Evolutionary conservation across 75 land plant species (phyloP), one percentile per base, ranked within the genome.

Genomic region (Picea glauca): DNA sequence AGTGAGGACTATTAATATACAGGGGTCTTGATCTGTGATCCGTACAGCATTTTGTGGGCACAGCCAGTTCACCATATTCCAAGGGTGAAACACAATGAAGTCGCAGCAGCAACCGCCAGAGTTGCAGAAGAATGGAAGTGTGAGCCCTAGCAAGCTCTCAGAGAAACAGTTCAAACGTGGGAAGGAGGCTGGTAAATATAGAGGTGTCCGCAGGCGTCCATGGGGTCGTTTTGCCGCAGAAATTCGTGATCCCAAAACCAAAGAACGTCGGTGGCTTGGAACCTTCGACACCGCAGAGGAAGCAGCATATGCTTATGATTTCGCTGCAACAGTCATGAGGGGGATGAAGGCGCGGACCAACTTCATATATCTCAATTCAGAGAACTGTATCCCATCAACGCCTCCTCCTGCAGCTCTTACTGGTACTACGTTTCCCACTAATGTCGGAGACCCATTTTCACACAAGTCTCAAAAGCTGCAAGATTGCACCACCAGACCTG

Each of bases 151-250:
- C 13, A 70, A 70, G 73, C 43, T 70, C 9, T 46, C 54, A 46
- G 9, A 46, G 54, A 46, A 46, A 46, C 54, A 46, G 54, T 40
- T 70, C 73, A 70, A 70, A 20, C 50, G 50, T 5, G 38, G 50
- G 18, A 40, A 70, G 64, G 31, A 54, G 43, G 80, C 60, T 5
- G 43, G 78, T 7, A 80, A 81, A 60, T 90, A 88, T 81, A 87
- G 92, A 20, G 92, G 92, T 0, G 92, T 90, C 13, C 83, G 92
- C 15, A 86, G 88, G 18, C 84, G 90, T 72, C 92, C 92, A n/a
- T 90, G 92, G 92, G 92, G 92, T 0, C 88, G 92, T 4, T 90
- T 88, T 60, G 92, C 92, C 2, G 92, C 92, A 18, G 92, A 90
- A 68, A 90, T 90, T 40, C 30, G 90, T 4, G 90, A 90, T 77